phyloP scores from a whole-genome alignment of 768 basidiomycete genomes.

The Kwoniella europaea region DNA sequence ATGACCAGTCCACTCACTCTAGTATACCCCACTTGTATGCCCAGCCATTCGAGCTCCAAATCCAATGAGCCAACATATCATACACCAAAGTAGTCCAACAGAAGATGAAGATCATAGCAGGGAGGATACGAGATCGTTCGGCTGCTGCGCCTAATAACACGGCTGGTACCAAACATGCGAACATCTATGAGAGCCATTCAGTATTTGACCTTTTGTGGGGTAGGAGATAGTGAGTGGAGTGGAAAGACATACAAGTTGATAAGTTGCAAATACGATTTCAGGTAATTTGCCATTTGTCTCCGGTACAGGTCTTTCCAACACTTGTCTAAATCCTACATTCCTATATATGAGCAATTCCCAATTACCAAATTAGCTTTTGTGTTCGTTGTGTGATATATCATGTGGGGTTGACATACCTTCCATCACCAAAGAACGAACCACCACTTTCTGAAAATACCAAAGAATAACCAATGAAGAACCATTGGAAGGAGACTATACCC shows the following conservation, averaged over 20 bases:
- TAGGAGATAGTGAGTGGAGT: conserved; percentile 1
- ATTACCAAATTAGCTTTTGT: neutral
- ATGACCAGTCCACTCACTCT: conserved; percentile 52
- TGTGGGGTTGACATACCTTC: conserved; percentile 34
- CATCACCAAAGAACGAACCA: conserved; percentile 56
- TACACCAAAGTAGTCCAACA: conserved; percentile 86
- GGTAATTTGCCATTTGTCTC: conserved; percentile 58
- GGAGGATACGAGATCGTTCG: conserved; percentile 83
- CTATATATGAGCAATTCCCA: conserved; percentile 7
- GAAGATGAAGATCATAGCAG: conserved; percentile 86
- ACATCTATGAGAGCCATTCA: conserved; percentile 33
- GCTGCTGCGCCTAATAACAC: conserved; percentile 79
- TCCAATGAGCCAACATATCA: conserved; percentile 94
- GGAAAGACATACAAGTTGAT: conserved; percentile 34
- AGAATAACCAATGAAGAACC: conserved; percentile 57
- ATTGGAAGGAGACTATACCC: conserved; percentile 63
- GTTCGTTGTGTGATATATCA: neutral
- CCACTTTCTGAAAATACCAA: conserved; percentile 56
- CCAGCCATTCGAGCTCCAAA: conserved; percentile 85
- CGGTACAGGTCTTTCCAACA: conserved; percentile 54
- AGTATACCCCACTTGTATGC: conserved; percentile 72
- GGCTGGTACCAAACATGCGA: conserved; percentile 76
- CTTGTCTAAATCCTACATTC: conserved; percentile 55
- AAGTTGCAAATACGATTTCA: conserved; percentile 55
- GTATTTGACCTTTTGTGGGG: too few relatives aligned